A percentile compares a stretch with the other conserved stretches of the same genome.
phyloP scores from a whole-genome alignment of 352 stramenopile genomes.

The Phytopythium helicoides region DNA sequence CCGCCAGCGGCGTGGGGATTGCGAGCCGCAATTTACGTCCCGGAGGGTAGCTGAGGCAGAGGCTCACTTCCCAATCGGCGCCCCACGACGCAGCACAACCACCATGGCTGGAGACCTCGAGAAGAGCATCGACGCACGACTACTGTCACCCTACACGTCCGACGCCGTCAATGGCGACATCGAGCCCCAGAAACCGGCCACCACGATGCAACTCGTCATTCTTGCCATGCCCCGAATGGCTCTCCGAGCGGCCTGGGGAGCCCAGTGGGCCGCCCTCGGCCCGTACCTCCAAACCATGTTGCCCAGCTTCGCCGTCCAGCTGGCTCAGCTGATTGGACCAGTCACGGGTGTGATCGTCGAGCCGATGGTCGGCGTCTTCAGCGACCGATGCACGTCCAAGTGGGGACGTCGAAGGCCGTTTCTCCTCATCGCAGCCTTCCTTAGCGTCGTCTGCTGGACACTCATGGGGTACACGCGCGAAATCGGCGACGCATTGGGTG shows the following conservation, averaged over 20 bases:
- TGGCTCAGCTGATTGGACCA: slow-evolving; percentile 50
- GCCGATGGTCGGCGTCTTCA: slow-evolving; percentile 46
- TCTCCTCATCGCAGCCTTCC: slow-evolving; percentile 27
- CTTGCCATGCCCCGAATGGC: slow-evolving; percentile 52
- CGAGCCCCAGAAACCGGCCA: too few species aligned
- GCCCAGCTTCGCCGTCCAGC: slow-evolving; percentile 36
- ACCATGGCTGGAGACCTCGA: slow-evolving; percentile 1
- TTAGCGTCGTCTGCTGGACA: slow-evolving; percentile 45
- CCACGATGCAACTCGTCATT: too few species aligned
- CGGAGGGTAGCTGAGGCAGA: too few species aligned
- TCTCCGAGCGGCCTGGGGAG: slow-evolving; percentile 53
- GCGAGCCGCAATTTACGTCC: too few species aligned
- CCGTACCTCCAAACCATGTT: slow-evolving; percentile 51
- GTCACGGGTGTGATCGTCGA: slow-evolving; percentile 45
- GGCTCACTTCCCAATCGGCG: neutral
- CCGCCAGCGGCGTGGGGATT: too few species aligned
- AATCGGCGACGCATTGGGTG: slow-evolving; percentile 10
- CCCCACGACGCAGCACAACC: neutral
- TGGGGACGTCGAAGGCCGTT: slow-evolving; percentile 37
- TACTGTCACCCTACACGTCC: neutral
- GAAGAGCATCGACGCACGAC: slow-evolving; percentile 2
- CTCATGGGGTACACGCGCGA: slow-evolving; percentile 52
- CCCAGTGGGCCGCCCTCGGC: slow-evolving; percentile 51
- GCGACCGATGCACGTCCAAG: slow-evolving; percentile 33
- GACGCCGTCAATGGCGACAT: neutral